Percentiles rank a stretch among this genome's conserved stretches.
Evolutionary conservation across 1,284 basidiomycete species (phyloP).

Genomic region (Ceratorhiza oryzae-sativae): DNA sequence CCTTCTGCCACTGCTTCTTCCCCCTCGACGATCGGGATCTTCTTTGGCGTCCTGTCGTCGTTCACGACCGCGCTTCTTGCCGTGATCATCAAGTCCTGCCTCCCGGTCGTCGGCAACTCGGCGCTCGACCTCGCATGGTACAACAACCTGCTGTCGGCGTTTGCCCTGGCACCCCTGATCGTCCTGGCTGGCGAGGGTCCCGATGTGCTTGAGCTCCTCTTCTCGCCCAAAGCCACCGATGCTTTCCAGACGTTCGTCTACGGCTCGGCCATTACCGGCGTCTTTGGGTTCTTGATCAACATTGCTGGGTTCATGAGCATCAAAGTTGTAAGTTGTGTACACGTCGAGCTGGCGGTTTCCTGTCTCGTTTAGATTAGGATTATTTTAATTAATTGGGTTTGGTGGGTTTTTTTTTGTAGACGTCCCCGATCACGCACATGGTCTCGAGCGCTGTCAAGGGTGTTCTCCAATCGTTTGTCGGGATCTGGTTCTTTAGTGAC

Average conservation of each 20-base stretch:
- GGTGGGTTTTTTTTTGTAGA: conserved; percentile 48
- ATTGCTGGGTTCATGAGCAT: conserved; percentile 85
- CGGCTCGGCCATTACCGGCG: conserved; percentile 79
- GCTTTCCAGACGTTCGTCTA: conserved; percentile 72
- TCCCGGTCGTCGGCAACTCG: conserved; percentile 76
- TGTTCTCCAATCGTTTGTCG: conserved; percentile 78
- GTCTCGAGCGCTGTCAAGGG: conserved; percentile 84
- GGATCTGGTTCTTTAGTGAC: conserved; percentile 76
- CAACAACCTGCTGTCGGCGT: conserved; percentile 76
- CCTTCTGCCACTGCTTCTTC: conserved; percentile 47
- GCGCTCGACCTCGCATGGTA: conserved; percentile 84
- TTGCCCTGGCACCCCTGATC: conserved; percentile 62
- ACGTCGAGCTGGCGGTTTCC: background rate
- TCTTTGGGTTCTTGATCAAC: conserved; percentile 86
- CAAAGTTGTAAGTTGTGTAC: conserved; percentile 62
- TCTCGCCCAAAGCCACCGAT: conserved; percentile 54
- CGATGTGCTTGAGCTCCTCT: conserved; percentile 64
- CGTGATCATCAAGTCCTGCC: conserved; percentile 82
- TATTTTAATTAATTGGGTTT: conserved; percentile 7
- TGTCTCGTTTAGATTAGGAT: conserved; percentile 5
- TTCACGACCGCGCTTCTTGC: conserved; percentile 81
- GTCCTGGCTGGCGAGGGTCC: conserved; percentile 73
- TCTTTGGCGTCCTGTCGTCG: conserved; percentile 77
- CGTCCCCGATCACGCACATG: conserved; percentile 93
- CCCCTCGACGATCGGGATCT: conserved; percentile 59